These are phyloP conservation scores for Backusella psychrophila DNA, from an alignment of 192 early-diverging fungal genomes.

Conservation along the genomic window DNA sequence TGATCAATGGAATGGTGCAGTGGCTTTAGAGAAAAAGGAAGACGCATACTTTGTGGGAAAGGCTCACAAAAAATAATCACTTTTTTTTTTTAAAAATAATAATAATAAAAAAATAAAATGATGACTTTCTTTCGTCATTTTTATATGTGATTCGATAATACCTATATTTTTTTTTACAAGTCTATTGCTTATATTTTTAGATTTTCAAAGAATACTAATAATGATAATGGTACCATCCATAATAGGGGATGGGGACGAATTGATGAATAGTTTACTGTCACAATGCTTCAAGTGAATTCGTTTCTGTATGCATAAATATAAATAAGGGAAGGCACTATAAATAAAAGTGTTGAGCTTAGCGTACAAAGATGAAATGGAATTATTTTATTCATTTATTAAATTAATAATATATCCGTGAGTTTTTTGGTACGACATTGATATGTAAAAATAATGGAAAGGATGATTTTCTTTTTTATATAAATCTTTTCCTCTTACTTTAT, in stretches of 20 bases:
- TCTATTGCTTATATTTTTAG: not conserved
- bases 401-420: not conserved
- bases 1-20: slow-evolving; percentile 73
- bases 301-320: not conserved
- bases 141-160: not conserved
- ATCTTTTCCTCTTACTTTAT: not conserved
- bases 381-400: not conserved
- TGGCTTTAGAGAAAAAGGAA: slow-evolving; percentile 70
- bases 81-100: too few species aligned
- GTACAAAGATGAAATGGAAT: not conserved
- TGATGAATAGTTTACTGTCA: too few species aligned
- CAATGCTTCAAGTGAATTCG: too few species aligned
- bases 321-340: too few species aligned
- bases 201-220: not conserved
- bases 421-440: not conserved
- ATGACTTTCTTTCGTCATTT: not conserved
- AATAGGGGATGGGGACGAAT: too few species aligned
- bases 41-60: slow-evolving; percentile 72
- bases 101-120: not conserved
- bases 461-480: not conserved
- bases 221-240: too few species aligned
- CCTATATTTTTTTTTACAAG: not conserved
- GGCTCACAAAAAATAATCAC: slow-evolving; percentile 32
- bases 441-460: not conserved
- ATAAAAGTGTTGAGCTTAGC: too few species aligned